These are phyloP conservation scores for Camelina laxa DNA, from an alignment of 345 rosid species.

Conservation along the genomic window DNA sequence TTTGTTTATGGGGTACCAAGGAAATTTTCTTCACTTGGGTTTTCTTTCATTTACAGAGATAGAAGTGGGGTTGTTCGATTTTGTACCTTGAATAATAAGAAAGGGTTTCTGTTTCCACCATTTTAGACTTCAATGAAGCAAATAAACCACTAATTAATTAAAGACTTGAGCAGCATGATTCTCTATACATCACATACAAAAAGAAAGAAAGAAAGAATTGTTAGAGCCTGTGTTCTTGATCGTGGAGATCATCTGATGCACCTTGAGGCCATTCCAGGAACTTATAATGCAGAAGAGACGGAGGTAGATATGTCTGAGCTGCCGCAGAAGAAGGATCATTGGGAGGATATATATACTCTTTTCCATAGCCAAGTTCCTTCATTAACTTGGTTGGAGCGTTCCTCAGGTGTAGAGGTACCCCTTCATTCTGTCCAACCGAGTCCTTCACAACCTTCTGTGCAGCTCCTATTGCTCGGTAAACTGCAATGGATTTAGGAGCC, in stretches of 20 bases:
- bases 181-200: constrained; percentile 1
- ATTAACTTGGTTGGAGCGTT: constrained; percentile 84
- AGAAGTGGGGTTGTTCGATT: background rate
- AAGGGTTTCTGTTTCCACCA: constrained; percentile 2
- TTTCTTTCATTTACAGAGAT: constrained; percentile 1
- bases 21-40: background rate
- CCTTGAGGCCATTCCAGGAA: constrained; percentile 73
- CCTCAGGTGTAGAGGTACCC: constrained; percentile 84
- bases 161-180: background rate
- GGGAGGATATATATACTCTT: constrained; percentile 79
- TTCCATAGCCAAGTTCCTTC: constrained; percentile 82
- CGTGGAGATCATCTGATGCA: constrained; percentile 28
- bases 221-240: constrained; percentile 19
- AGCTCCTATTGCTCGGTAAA: constrained; percentile 66
- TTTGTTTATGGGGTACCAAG: background rate
- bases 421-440: constrained; percentile 79
- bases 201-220: background rate
- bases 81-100: constrained; percentile 25
- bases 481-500: constrained; percentile 77
- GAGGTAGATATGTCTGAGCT: constrained; percentile 63
- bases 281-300: constrained; percentile 67
- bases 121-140: background rate
- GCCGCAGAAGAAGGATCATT: constrained; percentile 56
- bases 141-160: constrained; percentile 2
- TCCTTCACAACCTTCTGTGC: constrained; percentile 74